phyloP scores from a whole-genome alignment of 345 rosid species.

The Toxicodendron radicans region DNA sequence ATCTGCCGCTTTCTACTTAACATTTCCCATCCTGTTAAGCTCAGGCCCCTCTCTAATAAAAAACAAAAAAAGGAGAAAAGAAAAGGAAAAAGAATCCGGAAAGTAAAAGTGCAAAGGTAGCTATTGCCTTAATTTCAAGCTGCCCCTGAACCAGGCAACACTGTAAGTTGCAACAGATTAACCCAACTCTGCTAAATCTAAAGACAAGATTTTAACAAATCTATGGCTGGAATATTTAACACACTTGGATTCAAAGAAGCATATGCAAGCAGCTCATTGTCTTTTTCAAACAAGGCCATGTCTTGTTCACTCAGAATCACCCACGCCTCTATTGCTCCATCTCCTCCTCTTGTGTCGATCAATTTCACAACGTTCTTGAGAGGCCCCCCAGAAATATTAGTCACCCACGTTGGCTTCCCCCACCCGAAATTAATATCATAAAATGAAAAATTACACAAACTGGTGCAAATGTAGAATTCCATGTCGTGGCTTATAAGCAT shows the following conservation, averaged over 20 bases:
- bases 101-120: too few relatives aligned
- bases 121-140: too few relatives aligned
- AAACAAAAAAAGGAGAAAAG: too few relatives aligned
- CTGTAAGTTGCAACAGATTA: too few relatives aligned
- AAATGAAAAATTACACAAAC: slow-evolving; percentile 27
- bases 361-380: slow-evolving; percentile 25
- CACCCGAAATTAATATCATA: slow-evolving; percentile 40
- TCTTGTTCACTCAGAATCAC: slow-evolving; percentile 39
- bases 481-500: neutral
- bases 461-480: slow-evolving; percentile 25
- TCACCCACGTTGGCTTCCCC: slow-evolving; percentile 53
- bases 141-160: too few relatives aligned
- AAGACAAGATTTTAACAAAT: too few relatives aligned
- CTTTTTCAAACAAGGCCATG: slow-evolving; percentile 39
- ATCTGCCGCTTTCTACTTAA: too few relatives aligned
- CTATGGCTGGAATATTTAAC: neutral
- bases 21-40: too few relatives aligned
- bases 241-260: slow-evolving; percentile 38
- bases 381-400: neutral
- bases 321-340: slow-evolving; percentile 51
- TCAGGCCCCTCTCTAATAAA: too few relatives aligned
- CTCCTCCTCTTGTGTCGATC: slow-evolving; percentile 35
- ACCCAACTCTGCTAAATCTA: too few relatives aligned
- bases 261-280: slow-evolving; percentile 38
- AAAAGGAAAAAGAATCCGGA: too few relatives aligned